Evolutionary conservation across 768 basidiomycete genomes (phyloP), one percentile per base, ranked within the genome.

Genomic region (Podaxis sp.): DNA sequence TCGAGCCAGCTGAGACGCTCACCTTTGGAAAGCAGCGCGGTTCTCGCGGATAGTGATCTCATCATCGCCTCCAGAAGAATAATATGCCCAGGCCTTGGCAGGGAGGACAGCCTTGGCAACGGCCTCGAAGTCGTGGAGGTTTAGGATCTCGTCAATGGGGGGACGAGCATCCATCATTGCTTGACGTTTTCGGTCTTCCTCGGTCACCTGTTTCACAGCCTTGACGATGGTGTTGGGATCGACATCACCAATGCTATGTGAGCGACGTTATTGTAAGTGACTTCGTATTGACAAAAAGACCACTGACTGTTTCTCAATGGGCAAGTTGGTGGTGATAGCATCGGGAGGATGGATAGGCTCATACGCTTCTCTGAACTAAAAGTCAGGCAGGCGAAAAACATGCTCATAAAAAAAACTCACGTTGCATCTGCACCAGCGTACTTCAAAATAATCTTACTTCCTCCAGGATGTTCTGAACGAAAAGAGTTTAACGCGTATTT

Each of bases 31-130:
- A 2, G 95, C 95, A 59, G 87, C 82, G 64, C 93, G 93, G 69
- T 96, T 97, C 73, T 96, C 95, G 52, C 95, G 83, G 64, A 84
- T 79, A 33, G 94, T 95, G 51, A 95, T 93, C 74, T 97, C 95
- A 68, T 98, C 96, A 71, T 98, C 96, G 6, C 96, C 88, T 15
- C 95, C 96, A 19, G 93, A 95, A 1, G 92, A 94, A 71, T 98
- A 96, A 73, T 96, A 96, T 8, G 95, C 96, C 96, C 96, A 97
- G 0, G 93, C 93, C 72, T 93, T 93, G 38, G 89, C 87, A 1
- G 87, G 77, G 79, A 99, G 87, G 11, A 92, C 88, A 67, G 80
- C 79, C 73, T 84, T 90, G 5, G 94, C 95, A 53, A 99, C 87
- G 15, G 90, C 84, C 82, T 98, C 96, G 69, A 98, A 96, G 74